Conservation (phyloP, 805 yeast species). For the Groenewaldozyma tartarivorans region DNA sequence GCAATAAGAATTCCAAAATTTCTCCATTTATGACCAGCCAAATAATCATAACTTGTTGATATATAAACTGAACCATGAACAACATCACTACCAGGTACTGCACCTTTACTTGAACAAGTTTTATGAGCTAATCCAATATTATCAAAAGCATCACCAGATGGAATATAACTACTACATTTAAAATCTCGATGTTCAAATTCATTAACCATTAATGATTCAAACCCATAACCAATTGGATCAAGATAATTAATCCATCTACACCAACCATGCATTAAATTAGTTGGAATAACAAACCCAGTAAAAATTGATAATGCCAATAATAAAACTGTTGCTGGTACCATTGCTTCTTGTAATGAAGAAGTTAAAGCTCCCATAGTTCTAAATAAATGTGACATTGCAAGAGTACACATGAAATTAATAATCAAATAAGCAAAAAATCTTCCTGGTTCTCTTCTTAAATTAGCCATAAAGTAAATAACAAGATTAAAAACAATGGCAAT, state of each 20-base stretch:
- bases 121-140: slow-evolving; percentile 23
- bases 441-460: slow-evolving; percentile 45
- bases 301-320: slow-evolving; percentile 33
- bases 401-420: slow-evolving; percentile 34
- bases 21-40: slow-evolving; percentile 47
- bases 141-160: slow-evolving; percentile 37
- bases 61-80: slow-evolving; percentile 49
- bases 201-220: slow-evolving; percentile 54
- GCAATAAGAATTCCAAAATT: slow-evolving; percentile 54
- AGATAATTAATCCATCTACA: slow-evolving; percentile 43
- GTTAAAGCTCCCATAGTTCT: slow-evolving; percentile 32
- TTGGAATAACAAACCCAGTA: slow-evolving; percentile 42
- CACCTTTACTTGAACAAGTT: slow-evolving; percentile 50
- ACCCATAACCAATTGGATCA: slow-evolving; percentile 48
- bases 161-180: slow-evolving; percentile 32
- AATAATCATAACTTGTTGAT: slow-evolving; percentile 34
- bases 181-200: slow-evolving; percentile 36
- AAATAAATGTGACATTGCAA: slow-evolving; percentile 49
- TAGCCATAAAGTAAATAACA: slow-evolving; percentile 43
- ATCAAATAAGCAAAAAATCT: slow-evolving; percentile 44
- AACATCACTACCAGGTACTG: slow-evolving; percentile 39
- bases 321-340: slow-evolving; percentile 36
- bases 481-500: slow-evolving; percentile 39
- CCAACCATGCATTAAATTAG: slow-evolving; percentile 39
- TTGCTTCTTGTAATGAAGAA: slow-evolving; percentile 31